These are phyloP conservation scores for Aspergillus novofumigatus DNA, from an alignment of 2,329 filamentous ascomycete species.

Conservation along the genomic window DNA sequence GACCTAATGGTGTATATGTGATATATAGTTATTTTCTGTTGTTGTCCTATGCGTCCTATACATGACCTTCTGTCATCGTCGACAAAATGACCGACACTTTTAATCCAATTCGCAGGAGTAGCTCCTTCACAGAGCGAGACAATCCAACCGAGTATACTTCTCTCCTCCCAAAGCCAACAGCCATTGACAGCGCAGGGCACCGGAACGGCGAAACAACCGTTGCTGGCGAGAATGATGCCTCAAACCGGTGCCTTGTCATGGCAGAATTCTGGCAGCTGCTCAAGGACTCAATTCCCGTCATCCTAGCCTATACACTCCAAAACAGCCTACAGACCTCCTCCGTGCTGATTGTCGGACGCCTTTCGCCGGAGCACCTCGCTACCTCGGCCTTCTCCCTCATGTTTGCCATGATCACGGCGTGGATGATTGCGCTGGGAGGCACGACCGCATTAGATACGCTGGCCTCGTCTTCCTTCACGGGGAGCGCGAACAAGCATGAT, in stretches of 20 bases:
- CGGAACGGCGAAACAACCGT: slow-evolving; percentile 33
- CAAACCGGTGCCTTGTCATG: slow-evolving; percentile 38
- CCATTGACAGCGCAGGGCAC: slow-evolving; percentile 3
- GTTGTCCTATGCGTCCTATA: background rate
- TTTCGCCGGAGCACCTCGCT: slow-evolving; percentile 74
- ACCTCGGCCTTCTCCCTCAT: slow-evolving; percentile 86
- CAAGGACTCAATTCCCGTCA: slow-evolving; percentile 69
- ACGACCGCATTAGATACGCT: slow-evolving; percentile 83
- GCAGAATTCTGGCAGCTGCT: slow-evolving; percentile 65
- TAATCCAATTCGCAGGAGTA: background rate
- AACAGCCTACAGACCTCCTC: slow-evolving; percentile 81
- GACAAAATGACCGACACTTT: slow-evolving; percentile 9
- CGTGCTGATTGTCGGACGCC: slow-evolving; percentile 73
- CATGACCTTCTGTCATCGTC: background rate
- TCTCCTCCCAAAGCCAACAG: slow-evolving; percentile 22
- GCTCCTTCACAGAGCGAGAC: background rate
- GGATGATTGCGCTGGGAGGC: slow-evolving; percentile 80
- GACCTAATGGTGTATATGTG: background rate
- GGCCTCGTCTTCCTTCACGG: slow-evolving; percentile 77
- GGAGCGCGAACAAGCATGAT: slow-evolving; percentile 71
- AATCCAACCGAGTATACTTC: slow-evolving; percentile 24
- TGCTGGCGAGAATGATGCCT: slow-evolving; percentile 34
- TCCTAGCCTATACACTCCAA: slow-evolving; percentile 78
- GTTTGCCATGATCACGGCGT: slow-evolving; percentile 87
- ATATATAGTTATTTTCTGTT: background rate